Base-by-base conservation (phyloP, 2,329 filamentous ascomycete genomes). In the Talaromyces sp. region DNA sequence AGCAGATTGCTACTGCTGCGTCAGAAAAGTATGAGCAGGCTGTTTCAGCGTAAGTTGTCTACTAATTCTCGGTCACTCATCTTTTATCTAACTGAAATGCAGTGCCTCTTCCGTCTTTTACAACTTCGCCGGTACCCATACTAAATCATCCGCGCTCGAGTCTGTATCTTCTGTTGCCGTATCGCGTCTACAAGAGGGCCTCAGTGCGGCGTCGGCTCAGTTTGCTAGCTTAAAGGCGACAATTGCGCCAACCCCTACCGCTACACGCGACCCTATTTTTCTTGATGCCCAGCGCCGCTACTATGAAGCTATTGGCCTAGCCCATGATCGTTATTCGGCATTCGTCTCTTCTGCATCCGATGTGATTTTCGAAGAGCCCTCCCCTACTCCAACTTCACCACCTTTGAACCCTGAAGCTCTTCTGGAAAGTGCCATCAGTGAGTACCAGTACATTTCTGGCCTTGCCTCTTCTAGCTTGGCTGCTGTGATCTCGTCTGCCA, bases 271-370 rank as follows among this genome's bases (percentile, higher is more conserved):
- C 70, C 75, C 82, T 73, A 75, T 84, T 76, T 66, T 88, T 79
- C 76, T 88, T 78, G 81, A 85, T 82, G 78, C 86, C 80, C 73
- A 86, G 82, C 73, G 88, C 83, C 80, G 89, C 65, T 94, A 94
- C 76, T 93, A 92, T 70, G 89, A 92, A 68, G 91, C 89, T 11
- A 77, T 95, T 27, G 92, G 92, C 33, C 76, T 92, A 52, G 92
- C 92, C 0, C 90, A 96, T 71, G 91, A 88, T 50, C 87, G 89
- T 43, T 95, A 95, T 75, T 87, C 88, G 5, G 88, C 89, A 59
- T 94, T 95, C 72, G 69, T 95, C 2, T 83, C 83, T 13, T 87
- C 88, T 4, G 91, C 90, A 8, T 92, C 90, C 10, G 87, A 85
- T 41, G 90, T 88, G 22, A 81, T 92, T 47, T 88, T 86, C 63